Evolutionary conservation across 441 rosid genomes (phyloP), one percentile per base, ranked within the genome.

Genomic region (Francoa sonchifolia): DNA sequence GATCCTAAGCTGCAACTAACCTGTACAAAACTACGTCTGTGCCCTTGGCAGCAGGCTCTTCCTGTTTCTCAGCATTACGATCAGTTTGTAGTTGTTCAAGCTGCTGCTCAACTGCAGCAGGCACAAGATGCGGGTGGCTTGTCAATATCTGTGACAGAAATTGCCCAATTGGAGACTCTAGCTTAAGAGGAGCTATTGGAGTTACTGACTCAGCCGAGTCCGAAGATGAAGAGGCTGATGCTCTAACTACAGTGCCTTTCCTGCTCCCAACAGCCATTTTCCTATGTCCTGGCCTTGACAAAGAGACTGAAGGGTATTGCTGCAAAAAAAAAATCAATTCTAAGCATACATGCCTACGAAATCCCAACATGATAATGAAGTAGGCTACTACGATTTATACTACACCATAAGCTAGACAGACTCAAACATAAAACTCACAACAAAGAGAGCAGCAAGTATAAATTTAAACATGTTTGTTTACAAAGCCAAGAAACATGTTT

Each of bases 31-130:
- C 80, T 34, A 84, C 48, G 61, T 89, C 86, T 0, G 89, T 84
- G 44, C 84, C 80, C 23, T 87, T 41, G 34, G 56, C 69, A 1
- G 78, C 47, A 0, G 79, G 57, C 11, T 74, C 76, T 39, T 89
- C 82, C 12, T 68, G 66, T 23, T 62, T 64, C 43, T 75, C 80
- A 4, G 86, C 55, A 43, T 82, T 92, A 2, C 80, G 88, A 35
- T 79, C 95, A 0, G 73, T 78, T 55, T 72, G 92, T 26, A 89
- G 95, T 69, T 82, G 97, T 19, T 84, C 84, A 28, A 89, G 94
- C 70, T 82, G 92, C 59, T 89, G 88, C 55, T 84, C 97, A 32
- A 82, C 95, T 1, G 97, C 97, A 20, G 86, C 97, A 36, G 86
- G 88, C 46, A 84, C 70, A 30, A 85, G 96, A 62, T 89, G 92